Evolutionary conservation across 352 stramenopile species (phyloP).

Genomic region (Pythium utonaiense): DNA sequence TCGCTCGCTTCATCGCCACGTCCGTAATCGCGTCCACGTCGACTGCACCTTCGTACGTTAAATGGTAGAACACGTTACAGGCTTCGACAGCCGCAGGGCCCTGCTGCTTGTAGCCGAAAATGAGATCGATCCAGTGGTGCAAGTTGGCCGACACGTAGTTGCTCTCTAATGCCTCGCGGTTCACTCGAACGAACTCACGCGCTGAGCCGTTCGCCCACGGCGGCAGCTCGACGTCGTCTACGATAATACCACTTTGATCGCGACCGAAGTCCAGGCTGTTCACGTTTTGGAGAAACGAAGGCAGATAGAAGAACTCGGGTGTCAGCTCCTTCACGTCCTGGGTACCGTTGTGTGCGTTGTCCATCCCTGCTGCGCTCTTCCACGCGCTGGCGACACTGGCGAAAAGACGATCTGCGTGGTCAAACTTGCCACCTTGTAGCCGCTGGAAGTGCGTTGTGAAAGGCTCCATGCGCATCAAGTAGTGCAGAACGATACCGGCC

Average conservation of each 20-base stretch:
- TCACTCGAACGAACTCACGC: conserved; percentile 94
- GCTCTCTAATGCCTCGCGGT: conserved; percentile 95
- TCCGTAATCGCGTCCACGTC: conserved; percentile 90
- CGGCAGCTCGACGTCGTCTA: conserved; percentile 91
- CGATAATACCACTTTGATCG: conserved; percentile 70
- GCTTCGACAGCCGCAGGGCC: conserved; percentile 89
- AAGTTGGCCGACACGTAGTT: conserved; percentile 94
- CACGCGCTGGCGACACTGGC: conserved; percentile 91
- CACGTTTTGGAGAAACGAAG: conserved; percentile 94
- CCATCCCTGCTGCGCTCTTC: conserved; percentile 69
- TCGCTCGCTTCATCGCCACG: conserved; percentile 62
- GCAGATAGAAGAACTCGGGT: conserved; percentile 97
- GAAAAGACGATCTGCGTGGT: conserved; percentile 98
- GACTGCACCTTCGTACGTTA: conserved; percentile 97
- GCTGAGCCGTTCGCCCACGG: conserved; percentile 92
- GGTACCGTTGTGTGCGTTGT: conserved; percentile 71
- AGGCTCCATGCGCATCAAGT: conserved; percentile 95
- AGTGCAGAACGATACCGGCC: conserved; percentile 96
- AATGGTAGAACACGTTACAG: conserved; percentile 98
- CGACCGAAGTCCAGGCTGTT: conserved; percentile 95
- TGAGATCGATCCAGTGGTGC: conserved; percentile 98
- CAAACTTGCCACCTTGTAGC: conserved; percentile 96
- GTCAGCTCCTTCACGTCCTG: conserved; percentile 99
- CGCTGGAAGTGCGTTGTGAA: conserved; percentile 93
- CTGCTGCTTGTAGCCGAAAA: conserved; percentile 97